Base-by-base conservation (phyloP, 768 basidiomycete species). In the Filobasidium wieringae region DNA sequence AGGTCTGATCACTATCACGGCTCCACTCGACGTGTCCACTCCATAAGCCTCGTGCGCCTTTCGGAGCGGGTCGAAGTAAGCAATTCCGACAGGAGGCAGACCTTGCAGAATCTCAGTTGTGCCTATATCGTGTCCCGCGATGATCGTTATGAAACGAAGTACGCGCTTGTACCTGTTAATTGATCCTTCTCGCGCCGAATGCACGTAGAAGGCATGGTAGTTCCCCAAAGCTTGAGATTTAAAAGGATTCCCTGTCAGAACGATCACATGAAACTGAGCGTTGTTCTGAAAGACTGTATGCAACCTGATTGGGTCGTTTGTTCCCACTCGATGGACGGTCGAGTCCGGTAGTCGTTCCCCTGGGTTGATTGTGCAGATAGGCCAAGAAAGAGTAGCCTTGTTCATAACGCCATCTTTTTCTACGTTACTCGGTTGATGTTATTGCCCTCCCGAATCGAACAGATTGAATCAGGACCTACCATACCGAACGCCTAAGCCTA, bases 1-100 rank as follows among this genome's bases (percentile, higher is more conserved):
- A 1, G 70, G 70, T 24, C 70, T 55, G 33, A 68, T 63, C 14
- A 67, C 66, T 51, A 72, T 62, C 54, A 72, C 66, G 17, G 54
- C 61, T 9, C 70, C 70, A 14, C 45, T 51, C 8, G 53, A 53
- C 51, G 60, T 39, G 43, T 64, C 63, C 37, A 70, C 37, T n/a
- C 70, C 70, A 53, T 66, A 72, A 15, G 60, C 50, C 24, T 51
- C 50, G 24, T 51, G 50, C 4, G 50, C 27, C 27, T n/a, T 34
- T 26, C 50, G 29, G 29, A 32, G 24, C 12, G 50, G 24, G 27
- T 51, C 50, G 17, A 51, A 51, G 50, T 51, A 32, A 24, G 17
- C 33, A n/a, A 15, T 29, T 4, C 50, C 50, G 32, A 51, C 29
- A 15, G 50, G 50, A 7, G 17, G 22, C 14, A 24, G 15, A 34